Percentiles rank a stretch among this genome's conserved stretches.
Conservation (phyloP, 345 rosid genomes). For the Eucalyptus sp. region DNA sequence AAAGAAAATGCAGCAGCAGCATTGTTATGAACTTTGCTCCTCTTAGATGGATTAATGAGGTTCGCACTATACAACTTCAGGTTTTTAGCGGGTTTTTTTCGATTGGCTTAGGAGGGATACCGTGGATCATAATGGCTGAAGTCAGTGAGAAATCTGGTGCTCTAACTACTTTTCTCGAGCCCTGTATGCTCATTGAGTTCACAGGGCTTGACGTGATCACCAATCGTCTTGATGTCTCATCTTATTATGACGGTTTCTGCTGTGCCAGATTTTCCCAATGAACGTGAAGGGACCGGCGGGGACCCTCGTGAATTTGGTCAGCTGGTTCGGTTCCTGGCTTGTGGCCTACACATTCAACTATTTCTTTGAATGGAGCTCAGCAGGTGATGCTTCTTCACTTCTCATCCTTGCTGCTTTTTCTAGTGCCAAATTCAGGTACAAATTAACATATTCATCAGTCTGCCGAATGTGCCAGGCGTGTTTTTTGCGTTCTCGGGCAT, state of each 20-base stretch:
- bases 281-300: constrained; percentile 18
- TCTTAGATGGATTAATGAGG: not conserved
- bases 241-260: not conserved
- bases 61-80: constrained; percentile 1
- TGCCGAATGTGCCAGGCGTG: not conserved
- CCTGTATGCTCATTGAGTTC: not conserved
- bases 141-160: not conserved
- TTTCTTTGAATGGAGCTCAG: constrained; percentile 22
- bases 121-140: constrained; percentile 70
- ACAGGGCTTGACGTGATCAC: not conserved
- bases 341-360: constrained; percentile 16
- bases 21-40: not conserved
- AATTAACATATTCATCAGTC: not conserved
- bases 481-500: constrained; percentile 15
- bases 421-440: not conserved
- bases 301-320: constrained; percentile 7
- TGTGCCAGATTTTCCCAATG: constrained; percentile 17
- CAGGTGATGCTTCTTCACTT: constrained; percentile 1
- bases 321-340: constrained; percentile 10
- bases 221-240: not conserved
- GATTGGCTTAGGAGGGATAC: constrained; percentile 49
- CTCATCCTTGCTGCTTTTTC: not conserved
- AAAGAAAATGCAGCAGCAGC: not conserved
- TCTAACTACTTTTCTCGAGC: not conserved
- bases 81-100: constrained; percentile 22